phyloP scores from a whole-genome alignment of 108 stramenopile species.

The Nitzschia palea region DNA sequence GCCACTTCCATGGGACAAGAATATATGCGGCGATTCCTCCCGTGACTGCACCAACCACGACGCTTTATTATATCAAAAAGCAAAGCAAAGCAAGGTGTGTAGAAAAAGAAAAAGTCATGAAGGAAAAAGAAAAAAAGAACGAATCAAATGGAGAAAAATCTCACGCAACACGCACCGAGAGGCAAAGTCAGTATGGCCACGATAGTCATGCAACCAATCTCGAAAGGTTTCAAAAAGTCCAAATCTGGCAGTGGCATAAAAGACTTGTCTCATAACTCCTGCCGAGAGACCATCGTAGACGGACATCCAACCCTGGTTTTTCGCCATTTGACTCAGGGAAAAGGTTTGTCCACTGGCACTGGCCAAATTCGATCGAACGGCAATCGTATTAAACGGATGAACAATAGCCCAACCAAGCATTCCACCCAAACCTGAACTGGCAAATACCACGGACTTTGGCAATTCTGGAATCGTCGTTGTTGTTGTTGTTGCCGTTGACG shows the following conservation, averaged over 20 bases:
- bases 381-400: slow-evolving; percentile 90
- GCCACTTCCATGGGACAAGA: slow-evolving; percentile 94
- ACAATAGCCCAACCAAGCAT: slow-evolving; percentile 85
- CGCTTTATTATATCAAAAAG: slow-evolving; percentile 38
- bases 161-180: slow-evolving; percentile 73
- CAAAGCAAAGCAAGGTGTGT: not conserved
- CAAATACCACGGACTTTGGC: slow-evolving; percentile 73
- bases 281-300: slow-evolving; percentile 91
- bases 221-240: slow-evolving; percentile 92
- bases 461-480: too few relatives aligned
- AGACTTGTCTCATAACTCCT: slow-evolving; percentile 84
- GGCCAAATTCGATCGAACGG: slow-evolving; percentile 86
- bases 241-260: slow-evolving; percentile 89
- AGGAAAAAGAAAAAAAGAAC: slow-evolving; percentile 9
- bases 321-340: slow-evolving; percentile 51
- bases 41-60: slow-evolving; percentile 76
- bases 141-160: too few relatives aligned
- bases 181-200: slow-evolving; percentile 89
- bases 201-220: slow-evolving; percentile 79
- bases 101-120: not conserved
- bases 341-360: slow-evolving; percentile 68
- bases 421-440: slow-evolving; percentile 87
- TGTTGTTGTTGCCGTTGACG: too few relatives aligned
- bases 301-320: slow-evolving; percentile 65
- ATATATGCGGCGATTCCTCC: slow-evolving; percentile 91